Percentiles rank a stretch among this genome's conserved stretches.
Conservation (phyloP, 257 asterid species). For the Lantana camara region DNA sequence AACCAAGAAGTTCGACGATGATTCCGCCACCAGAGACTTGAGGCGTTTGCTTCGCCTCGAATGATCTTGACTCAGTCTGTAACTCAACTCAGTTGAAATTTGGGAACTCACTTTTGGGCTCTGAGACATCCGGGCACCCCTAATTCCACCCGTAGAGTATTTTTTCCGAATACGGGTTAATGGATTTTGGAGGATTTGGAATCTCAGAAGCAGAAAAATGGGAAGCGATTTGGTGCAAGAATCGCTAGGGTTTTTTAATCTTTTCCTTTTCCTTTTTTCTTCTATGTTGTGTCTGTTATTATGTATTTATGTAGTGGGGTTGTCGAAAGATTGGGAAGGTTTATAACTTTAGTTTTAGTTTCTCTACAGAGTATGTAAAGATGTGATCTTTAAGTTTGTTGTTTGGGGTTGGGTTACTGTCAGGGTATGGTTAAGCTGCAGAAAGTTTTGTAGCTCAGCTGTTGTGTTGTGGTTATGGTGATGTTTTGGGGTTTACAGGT, state of each 20-base stretch:
- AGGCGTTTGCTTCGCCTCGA: constrained; percentile 64
- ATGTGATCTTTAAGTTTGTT: not conserved
- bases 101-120: constrained; percentile 14
- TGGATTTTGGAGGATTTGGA: constrained; percentile 23
- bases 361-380: constrained; percentile 5
- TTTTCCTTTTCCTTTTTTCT: not conserved
- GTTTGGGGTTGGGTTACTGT: not conserved
- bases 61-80: constrained; percentile 19
- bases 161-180: constrained; percentile 42
- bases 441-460: constrained; percentile 10
- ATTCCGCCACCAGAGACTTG: constrained; percentile 57
- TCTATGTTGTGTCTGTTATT: not conserved
- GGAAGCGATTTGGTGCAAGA: not conserved
- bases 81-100: not conserved
- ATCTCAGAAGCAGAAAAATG: not conserved
- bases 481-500: not conserved
- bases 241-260: not conserved
- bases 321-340: constrained; percentile 6
- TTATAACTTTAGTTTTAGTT: not conserved
- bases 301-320: constrained; percentile 15
- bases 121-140: constrained; percentile 23
- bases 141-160: constrained; percentile 39
- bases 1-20: constrained; percentile 32
- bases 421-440: constrained; percentile 12
- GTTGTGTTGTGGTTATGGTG: not conserved